phyloP scores from a whole-genome alignment of 768 basidiomycete genomes.

The Phylloporus sp. region DNA sequence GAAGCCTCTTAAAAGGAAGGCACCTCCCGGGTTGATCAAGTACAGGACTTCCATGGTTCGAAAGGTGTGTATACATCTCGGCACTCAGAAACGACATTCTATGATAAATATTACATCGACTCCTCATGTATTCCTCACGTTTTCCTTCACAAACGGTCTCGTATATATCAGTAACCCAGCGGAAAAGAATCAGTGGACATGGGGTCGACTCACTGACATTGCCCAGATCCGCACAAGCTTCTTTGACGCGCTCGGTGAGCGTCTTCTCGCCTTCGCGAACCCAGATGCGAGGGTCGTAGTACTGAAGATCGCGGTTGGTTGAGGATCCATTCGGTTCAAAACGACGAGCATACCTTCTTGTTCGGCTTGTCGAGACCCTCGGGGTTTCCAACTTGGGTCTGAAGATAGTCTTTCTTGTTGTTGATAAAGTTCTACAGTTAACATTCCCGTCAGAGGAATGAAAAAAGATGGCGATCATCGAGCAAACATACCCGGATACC shows the following conservation, averaged over 20 bases:
- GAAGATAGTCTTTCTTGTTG: conserved; percentile 84
- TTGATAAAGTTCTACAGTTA: conserved; percentile 70
- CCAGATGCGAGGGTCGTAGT: conserved; percentile 97
- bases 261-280: conserved; percentile 99
- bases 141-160: conserved; percentile 24
- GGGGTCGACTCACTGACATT: conserved; percentile 44
- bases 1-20: conserved; percentile 9
- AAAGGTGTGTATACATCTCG: conserved; percentile 5
- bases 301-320: conserved; percentile 38
- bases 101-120: conserved; percentile 17
- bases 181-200: background rate
- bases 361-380: conserved; percentile 96
- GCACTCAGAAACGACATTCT: conserved; percentile 7
- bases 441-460: background rate
- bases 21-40: background rate
- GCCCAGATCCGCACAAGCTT: conserved; percentile 88
- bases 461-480: background rate
- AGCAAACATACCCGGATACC: conserved; percentile 64
- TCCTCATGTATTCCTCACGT: background rate
- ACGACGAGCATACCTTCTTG: conserved; percentile 70
- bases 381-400: conserved; percentile 93
- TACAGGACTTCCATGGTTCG: too few species aligned
- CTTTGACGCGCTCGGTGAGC: conserved; percentile 77
- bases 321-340: background rate
- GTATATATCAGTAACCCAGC: background rate